Base-by-base conservation (phyloP, 805 yeast species). In the Scheffersomyces ergatensis region DNA sequence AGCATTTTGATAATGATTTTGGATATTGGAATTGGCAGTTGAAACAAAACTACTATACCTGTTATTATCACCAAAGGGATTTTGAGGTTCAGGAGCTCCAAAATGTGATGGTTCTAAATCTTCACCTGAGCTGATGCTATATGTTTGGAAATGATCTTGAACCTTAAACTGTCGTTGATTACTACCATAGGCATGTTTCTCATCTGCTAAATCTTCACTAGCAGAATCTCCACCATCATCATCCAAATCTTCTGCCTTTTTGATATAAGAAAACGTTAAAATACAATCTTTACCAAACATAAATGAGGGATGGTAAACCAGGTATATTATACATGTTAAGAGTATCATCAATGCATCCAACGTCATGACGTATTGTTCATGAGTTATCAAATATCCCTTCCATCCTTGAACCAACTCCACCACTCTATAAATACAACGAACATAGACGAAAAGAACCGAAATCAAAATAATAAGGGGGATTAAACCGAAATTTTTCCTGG, bases 321-420 rank as follows among this genome's bases (percentile, higher is more conserved):
- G 40, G 33, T 45, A 53, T 7, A 57, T 37, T 3, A 46, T 30
- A 29, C 55, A 45, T 9, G 65, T 41, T 23, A 60, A 39, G 37
- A 54, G 47, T 6, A 62, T 55, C 60, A 61, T 55, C 33, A 57
- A 29, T 1, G 58, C 69, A 36, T 65, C 70, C 23, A 64, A 45
- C 1, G 56, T 47, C 51, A 62, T 43, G 0, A 85, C 65, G 54
- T 80, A 59, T 3, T 68, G 55, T 3, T 73, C 55, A 20, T 62
- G 60, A 2, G 71, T 66, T 36, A 85, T 83, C 50, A 89, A 64
- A 42, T 60, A 68, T 1, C 95, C 92, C 5, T 54, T 44, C 84
- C 90, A 86, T 12, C 90, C 92, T 53, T 81, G 79, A 2, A 80
- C 60, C 43, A 89, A 67, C 60, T 89, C 96, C 29, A 77, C 72